These are phyloP conservation scores for Glomus cerebriforme DNA, from an alignment of 192 early-diverging fungal species.

Conservation along the genomic window DNA sequence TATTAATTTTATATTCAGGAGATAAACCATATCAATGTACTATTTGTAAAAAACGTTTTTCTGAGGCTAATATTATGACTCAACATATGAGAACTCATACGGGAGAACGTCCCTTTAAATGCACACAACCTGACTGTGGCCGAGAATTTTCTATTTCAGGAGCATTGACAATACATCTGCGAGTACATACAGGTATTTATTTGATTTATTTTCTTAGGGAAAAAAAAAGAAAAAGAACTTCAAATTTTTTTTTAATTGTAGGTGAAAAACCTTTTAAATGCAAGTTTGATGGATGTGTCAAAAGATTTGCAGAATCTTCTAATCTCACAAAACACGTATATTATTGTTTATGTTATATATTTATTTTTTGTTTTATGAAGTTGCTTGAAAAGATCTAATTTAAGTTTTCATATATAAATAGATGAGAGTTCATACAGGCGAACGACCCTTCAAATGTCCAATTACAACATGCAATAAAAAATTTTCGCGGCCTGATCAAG, in stretches of 20 bases:
- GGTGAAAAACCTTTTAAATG: conserved; percentile 58
- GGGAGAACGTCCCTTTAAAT: conserved; percentile 74
- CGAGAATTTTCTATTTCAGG: conserved; percentile 70
- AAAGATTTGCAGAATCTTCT: conserved; percentile 57
- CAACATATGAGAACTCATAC: conserved; percentile 79
- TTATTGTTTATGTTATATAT: conserved; percentile 1
- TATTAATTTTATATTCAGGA: conserved; percentile 45
- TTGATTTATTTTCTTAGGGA: not conserved
- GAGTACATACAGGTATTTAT: conserved; percentile 60
- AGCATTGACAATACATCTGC: conserved; percentile 67
- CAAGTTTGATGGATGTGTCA: conserved; percentile 54
- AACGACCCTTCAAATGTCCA: conserved; percentile 70
- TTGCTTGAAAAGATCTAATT: not conserved
- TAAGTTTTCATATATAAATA: conserved; percentile 22
- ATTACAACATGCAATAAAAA: conserved; percentile 47
- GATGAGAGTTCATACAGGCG: conserved; percentile 65
- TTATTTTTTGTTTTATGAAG: not conserved
- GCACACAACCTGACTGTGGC: conserved; percentile 62
- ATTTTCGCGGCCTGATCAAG: conserved; percentile 58
- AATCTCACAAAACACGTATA: conserved; percentile 59
- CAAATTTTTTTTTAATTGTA: not conserved
- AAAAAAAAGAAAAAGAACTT: not conserved
- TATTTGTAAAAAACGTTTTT: conserved; percentile 77
- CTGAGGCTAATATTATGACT: conserved; percentile 77
- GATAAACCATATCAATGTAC: conserved; percentile 81